These are phyloP conservation scores for Sporisorium sorghi DNA, from an alignment of 1,284 basidiomycete species.

Conservation along the genomic window DNA sequence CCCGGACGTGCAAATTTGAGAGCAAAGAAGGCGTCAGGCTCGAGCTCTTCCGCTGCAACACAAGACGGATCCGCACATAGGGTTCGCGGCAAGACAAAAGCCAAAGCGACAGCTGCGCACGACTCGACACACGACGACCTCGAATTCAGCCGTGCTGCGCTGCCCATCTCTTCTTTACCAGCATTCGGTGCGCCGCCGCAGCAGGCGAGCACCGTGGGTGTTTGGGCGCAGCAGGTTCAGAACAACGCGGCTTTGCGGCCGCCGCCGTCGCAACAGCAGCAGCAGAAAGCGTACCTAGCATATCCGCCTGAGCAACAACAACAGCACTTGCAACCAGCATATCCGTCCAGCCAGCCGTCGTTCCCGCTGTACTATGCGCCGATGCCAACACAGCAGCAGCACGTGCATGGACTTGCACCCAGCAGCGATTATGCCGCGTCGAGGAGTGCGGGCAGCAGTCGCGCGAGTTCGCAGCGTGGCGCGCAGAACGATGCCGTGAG, in stretches of 20 bases:
- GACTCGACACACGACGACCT: slow-evolving; percentile 26
- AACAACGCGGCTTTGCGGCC: slow-evolving; percentile 8
- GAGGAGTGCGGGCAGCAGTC: slow-evolving; percentile 27
- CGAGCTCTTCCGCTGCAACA: slow-evolving; percentile 17
- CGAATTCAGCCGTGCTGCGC: slow-evolving; percentile 33
- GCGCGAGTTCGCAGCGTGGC: slow-evolving; percentile 31
- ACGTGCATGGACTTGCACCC: neutral
- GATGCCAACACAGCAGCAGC: neutral
- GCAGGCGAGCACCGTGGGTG: slow-evolving; percentile 23
- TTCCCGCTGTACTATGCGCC: slow-evolving; percentile 12
- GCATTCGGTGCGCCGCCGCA: slow-evolving; percentile 18
- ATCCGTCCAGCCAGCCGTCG: slow-evolving; percentile 2
- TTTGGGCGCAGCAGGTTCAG: slow-evolving; percentile 38
- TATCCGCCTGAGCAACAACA: slow-evolving; percentile 5
- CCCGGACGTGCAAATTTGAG: slow-evolving; percentile 8
- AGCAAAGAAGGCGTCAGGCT: slow-evolving; percentile 18
- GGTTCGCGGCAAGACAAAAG: neutral
- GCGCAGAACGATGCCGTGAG: slow-evolving; percentile 18
- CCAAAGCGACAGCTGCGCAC: slow-evolving; percentile 1
- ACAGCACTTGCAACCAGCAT: slow-evolving; percentile 10
- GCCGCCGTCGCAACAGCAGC: slow-evolving; percentile 7
- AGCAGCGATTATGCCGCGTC: slow-evolving; percentile 7
- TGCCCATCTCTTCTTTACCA: slow-evolving; percentile 7
- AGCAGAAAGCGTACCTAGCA: neutral
- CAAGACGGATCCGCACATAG: slow-evolving; percentile 25